Percentiles rank a stretch among this genome's conserved stretches.
These are phyloP conservation scores for Obba rivulosa DNA, from an alignment of 768 basidiomycete genomes.

Conservation along the genomic window DNA sequence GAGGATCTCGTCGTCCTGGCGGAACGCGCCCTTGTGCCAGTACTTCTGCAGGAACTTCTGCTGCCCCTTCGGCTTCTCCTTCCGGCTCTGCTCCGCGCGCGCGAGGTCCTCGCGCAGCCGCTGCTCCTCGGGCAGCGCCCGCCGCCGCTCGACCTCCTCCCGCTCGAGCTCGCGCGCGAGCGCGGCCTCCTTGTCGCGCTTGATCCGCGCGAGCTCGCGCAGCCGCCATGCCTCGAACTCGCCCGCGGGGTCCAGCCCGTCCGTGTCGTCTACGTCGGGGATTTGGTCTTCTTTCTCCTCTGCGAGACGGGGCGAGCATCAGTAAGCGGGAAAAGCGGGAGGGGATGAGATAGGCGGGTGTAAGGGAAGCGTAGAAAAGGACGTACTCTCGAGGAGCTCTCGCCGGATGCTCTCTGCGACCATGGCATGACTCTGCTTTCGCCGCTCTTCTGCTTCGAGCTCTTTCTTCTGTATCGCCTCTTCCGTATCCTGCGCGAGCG, in stretches of 20 bases:
- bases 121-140: conserved; percentile 91
- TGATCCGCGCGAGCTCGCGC: conserved; percentile 89
- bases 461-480: conserved; percentile 67
- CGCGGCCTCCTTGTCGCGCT: conserved; percentile 89
- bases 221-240: conserved; percentile 98
- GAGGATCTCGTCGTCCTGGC: conserved; percentile 93
- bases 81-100: conserved; percentile 72
- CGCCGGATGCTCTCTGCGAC: conserved; percentile 92
- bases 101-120: conserved; percentile 90
- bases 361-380: not conserved
- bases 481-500: conserved; percentile 67
- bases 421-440: conserved; percentile 84
- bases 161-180: conserved; percentile 76
- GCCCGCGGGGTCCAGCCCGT: conserved; percentile 79
- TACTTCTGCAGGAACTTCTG: conserved; percentile 97
- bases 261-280: conserved; percentile 92
- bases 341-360: not conserved
- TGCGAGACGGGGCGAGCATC: conserved; percentile 29
- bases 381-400: conserved; percentile 87
- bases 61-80: conserved; percentile 86
- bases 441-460: conserved; percentile 73
- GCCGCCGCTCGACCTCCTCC: conserved; percentile 86
- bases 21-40: conserved; percentile 99
- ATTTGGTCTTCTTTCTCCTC: conserved; percentile 84
- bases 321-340: not conserved